A percentile compares a stretch with the other conserved stretches of the same genome.
These are phyloP conservation scores for Pseudocercospora eumusae DNA, from an alignment of 2,329 filamentous ascomycete species.

Conservation along the genomic window DNA sequence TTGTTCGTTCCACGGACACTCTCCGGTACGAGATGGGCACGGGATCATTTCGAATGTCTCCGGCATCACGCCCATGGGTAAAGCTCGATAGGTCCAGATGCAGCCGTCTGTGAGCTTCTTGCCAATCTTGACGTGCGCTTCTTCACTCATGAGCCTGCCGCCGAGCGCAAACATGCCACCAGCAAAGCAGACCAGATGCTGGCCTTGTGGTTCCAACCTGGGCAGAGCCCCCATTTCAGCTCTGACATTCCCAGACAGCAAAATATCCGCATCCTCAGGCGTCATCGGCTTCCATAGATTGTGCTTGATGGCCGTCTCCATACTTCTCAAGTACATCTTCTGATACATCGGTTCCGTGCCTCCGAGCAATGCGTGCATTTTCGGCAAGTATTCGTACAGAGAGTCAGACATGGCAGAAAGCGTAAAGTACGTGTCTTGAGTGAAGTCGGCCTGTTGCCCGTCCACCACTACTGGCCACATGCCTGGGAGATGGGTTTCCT, in stretches of 20 bases:
- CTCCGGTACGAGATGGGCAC: slow-evolving; percentile 45
- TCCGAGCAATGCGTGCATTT: slow-evolving; percentile 52
- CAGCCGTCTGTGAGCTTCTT: slow-evolving; percentile 61
- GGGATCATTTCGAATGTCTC: slow-evolving; percentile 58
- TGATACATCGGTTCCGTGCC: slow-evolving; percentile 50
- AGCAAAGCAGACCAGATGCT: slow-evolving; percentile 62
- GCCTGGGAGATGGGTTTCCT: slow-evolving; percentile 47
- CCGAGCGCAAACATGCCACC: slow-evolving; percentile 65
- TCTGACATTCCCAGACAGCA: slow-evolving; percentile 49
- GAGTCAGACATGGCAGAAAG: slow-evolving; percentile 43
- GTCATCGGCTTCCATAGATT: slow-evolving; percentile 54
- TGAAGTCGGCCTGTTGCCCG: slow-evolving; percentile 45
- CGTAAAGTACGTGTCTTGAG: slow-evolving; percentile 43
- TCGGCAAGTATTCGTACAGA: slow-evolving; percentile 49
- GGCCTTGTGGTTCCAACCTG: slow-evolving; percentile 52
- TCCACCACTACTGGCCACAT: slow-evolving; percentile 53
- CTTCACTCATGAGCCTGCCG: slow-evolving; percentile 56
- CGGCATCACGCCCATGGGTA: slow-evolving; percentile 62
- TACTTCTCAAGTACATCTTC: slow-evolving; percentile 58
- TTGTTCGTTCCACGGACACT: slow-evolving; percentile 58
- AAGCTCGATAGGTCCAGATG: slow-evolving; percentile 63
- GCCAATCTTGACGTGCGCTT: slow-evolving; percentile 57
- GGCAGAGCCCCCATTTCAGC: slow-evolving; percentile 33
- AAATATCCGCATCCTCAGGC: slow-evolving; percentile 49
- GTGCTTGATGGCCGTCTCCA: slow-evolving; percentile 47